Conservation (phyloP, 306 rosid genomes). For the Cyclanthera cordifolia region DNA sequence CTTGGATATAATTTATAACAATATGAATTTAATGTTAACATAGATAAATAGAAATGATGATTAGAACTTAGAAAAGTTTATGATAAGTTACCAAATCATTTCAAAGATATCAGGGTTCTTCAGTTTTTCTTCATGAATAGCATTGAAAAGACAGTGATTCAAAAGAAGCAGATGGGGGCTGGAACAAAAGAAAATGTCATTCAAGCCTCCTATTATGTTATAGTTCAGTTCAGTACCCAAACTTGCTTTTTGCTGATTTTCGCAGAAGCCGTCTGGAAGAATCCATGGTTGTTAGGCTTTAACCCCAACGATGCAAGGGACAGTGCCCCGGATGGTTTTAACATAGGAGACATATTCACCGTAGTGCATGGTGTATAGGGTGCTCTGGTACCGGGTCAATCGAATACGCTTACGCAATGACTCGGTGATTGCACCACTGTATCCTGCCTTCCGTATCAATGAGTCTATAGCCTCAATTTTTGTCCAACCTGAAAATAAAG, state of each 20-base stretch:
- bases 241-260: background rate
- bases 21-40: too few relatives aligned
- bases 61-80: background rate
- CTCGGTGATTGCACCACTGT: constrained; percentile 51
- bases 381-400: constrained; percentile 87
- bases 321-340: constrained; percentile 52
- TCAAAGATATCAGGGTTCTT: background rate
- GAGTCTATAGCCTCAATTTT: constrained; percentile 79
- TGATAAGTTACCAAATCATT: background rate
- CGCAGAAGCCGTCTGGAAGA: constrained; percentile 23
- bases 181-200: too few relatives aligned
- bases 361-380: constrained; percentile 61
- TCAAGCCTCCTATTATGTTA: background rate
- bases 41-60: background rate
- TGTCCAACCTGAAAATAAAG: constrained; percentile 63
- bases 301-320: constrained; percentile 40
- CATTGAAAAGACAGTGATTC: background rate
- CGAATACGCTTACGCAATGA: constrained; percentile 40
- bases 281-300: constrained; percentile 32
- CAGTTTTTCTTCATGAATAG: constrained; percentile 23
- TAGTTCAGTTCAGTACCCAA: too few relatives aligned
- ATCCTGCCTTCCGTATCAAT: constrained; percentile 80
- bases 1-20: too few relatives aligned
- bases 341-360: constrained; percentile 59
- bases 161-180: constrained; percentile 14